phyloP scores from a whole-genome alignment of 2,329 filamentous ascomycete genomes.

The Fusarium illudens region DNA sequence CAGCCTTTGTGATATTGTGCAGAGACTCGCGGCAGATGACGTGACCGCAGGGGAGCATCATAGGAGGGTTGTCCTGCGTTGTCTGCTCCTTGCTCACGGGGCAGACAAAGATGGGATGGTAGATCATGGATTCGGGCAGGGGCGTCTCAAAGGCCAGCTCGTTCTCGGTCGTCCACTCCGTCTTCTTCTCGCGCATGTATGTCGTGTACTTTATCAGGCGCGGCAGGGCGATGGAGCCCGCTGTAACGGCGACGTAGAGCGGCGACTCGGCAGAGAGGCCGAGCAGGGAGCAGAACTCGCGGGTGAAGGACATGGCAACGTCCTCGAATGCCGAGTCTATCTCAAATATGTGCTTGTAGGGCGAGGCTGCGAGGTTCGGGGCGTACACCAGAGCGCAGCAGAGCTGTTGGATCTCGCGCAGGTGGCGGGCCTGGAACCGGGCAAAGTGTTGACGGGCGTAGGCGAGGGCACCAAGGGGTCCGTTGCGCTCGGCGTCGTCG shows the following conservation, averaged over 20 bases:
- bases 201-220: constrained; percentile 87
- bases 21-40: constrained; percentile 89
- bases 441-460: constrained; percentile 82
- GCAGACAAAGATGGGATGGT: constrained; percentile 97
- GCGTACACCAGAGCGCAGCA: constrained; percentile 82
- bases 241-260: constrained; percentile 90
- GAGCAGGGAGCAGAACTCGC: constrained; percentile 92
- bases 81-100: constrained; percentile 97
- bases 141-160: constrained; percentile 84
- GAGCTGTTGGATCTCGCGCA: constrained; percentile 82
- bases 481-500: constrained; percentile 59
- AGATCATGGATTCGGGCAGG: constrained; percentile 69
- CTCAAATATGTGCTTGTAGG: constrained; percentile 81
- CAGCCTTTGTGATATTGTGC: constrained; percentile 79
- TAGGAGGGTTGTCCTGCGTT: constrained; percentile 90
- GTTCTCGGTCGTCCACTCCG: constrained; percentile 92
- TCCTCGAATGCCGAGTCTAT: constrained; percentile 81
- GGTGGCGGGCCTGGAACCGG: constrained; percentile 77
- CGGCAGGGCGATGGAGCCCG: constrained; percentile 89
- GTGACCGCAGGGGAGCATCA: constrained; percentile 97
- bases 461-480: constrained; percentile 70
- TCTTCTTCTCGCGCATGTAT: constrained; percentile 87
- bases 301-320: constrained; percentile 85
- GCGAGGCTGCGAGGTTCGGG: constrained; percentile 76
- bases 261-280: constrained; percentile 91